These are phyloP conservation scores for Hemisphaericaspora xylofermentans DNA, from an alignment of 1,139 yeast genomes.

Conservation along the genomic window DNA sequence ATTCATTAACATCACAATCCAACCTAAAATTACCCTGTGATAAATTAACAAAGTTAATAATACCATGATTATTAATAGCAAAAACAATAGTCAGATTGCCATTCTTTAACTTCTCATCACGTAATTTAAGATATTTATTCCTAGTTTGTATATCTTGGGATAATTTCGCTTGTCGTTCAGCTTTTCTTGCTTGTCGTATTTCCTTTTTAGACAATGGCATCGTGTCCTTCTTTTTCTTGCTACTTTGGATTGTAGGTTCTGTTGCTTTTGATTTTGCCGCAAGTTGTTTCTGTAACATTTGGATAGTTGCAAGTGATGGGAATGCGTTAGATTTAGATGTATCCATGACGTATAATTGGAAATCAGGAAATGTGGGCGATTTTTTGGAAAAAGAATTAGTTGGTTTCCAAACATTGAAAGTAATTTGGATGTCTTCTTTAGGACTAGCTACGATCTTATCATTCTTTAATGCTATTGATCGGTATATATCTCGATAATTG, in stretches of 20 bases:
- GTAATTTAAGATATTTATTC: slow-evolving; percentile 27
- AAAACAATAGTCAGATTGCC: slow-evolving; percentile 58
- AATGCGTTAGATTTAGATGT: slow-evolving; percentile 44
- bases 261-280: slow-evolving; percentile 9
- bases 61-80: slow-evolving; percentile 72
- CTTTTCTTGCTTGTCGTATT: slow-evolving; percentile 21
- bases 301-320: slow-evolving; percentile 50
- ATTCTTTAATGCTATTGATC: slow-evolving; percentile 36
- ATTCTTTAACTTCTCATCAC: slow-evolving; percentile 29
- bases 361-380: slow-evolving; percentile 72
- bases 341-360: slow-evolving; percentile 61
- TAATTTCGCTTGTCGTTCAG: slow-evolving; percentile 27
- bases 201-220: slow-evolving; percentile 19
- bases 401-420: slow-evolving; percentile 87
- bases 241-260: slow-evolving; percentile 3
- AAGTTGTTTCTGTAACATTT: slow-evolving; percentile 22
- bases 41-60: slow-evolving; percentile 63
- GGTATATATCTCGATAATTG: slow-evolving; percentile 38
- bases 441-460: slow-evolving; percentile 10
- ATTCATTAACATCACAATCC: slow-evolving; percentile 20
- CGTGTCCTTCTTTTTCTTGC: slow-evolving; percentile 14
- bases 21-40: slow-evolving; percentile 59
- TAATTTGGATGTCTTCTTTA: slow-evolving; percentile 18
- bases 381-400: slow-evolving; percentile 66
- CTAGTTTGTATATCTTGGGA: slow-evolving; percentile 23